Base-by-base conservation (phyloP, 345 rosid species). In the Salix brachista region DNA sequence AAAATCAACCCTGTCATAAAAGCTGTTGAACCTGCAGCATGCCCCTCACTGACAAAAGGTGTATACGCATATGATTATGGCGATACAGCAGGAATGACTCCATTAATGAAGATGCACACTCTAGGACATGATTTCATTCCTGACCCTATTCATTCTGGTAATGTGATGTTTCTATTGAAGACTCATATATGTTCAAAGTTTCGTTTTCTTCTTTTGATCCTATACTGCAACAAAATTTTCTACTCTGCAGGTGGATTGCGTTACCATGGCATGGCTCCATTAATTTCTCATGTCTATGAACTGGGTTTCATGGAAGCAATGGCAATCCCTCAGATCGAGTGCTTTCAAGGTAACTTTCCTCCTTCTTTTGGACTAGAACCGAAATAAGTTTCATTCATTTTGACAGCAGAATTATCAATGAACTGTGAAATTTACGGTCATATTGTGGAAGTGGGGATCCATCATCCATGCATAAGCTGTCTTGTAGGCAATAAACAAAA, bases 21-120 rank as follows among this genome's bases (percentile, higher is more conserved):
- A 82, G 97, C 99, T 0, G 91, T 93, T 44, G 99, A 95, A 77
- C 99, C 99, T 21, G 36, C 96, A 4, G 97, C 97, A 12, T 95
- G 99, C 75, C 99, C 99, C 65, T 92, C 99, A 0, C 77, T 92
- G 58, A 95, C 97, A 30, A 92, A 89, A 85, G 99, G 99, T 1
- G 86, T 89, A 30, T 91, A 93, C 23, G 92, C 97, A n/a, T 92
- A 93, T 77, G 97, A 95, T 82, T 95, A 75, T 44, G 97, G 96
- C 0, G 99, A 92, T 69, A 91, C 94, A 1, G 99, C 90, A 14
- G 97, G 97, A 77, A 25, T 95, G 90, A 95, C 97, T 67, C 99
- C 99, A 44, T 79, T 95, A 87, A 90, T 93, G 99, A 95, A 95
- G 96, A 93, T 95, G 99, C 99, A 95, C 78, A 95, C 99, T 52